These are phyloP conservation scores for Serpula lacrymans DNA, from an alignment of 768 basidiomycete genomes.

Conservation along the genomic window DNA sequence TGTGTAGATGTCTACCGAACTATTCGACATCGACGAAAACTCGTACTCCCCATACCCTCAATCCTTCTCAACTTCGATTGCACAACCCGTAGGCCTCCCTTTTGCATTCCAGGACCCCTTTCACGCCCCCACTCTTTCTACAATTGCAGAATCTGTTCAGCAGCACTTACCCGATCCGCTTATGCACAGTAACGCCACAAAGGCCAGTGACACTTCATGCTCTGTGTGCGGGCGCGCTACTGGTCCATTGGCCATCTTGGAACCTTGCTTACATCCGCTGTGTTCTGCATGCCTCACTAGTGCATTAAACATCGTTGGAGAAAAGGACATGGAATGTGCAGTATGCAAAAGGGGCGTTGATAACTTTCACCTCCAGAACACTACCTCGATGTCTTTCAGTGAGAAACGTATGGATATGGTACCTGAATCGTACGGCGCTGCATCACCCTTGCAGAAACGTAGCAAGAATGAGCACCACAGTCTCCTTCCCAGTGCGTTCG, in stretches of 20 bases:
- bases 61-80: constrained; percentile 28
- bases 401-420: constrained; percentile 13
- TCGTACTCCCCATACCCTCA: constrained; percentile 51
- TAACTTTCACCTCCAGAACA: constrained; percentile 56
- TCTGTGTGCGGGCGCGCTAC: constrained; percentile 58
- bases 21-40: constrained; percentile 77
- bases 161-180: constrained; percentile 20
- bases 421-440: constrained; percentile 13
- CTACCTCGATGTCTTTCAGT: constrained; percentile 2
- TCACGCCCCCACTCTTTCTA: constrained; percentile 30
- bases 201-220: constrained; percentile 38
- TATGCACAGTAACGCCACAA: constrained; percentile 16
- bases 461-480: constrained; percentile 20
- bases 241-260: constrained; percentile 57
- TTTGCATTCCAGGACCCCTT: constrained; percentile 43
- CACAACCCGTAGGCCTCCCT: constrained; percentile 28
- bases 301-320: constrained; percentile 84
- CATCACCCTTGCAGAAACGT: constrained; percentile 23
- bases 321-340: constrained; percentile 84
- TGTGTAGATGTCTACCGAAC: constrained; percentile 44
- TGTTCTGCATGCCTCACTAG: constrained; percentile 83
- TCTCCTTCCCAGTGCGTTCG: constrained; percentile 25
- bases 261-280: constrained; percentile 72
- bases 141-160: constrained; percentile 26
- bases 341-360: constrained; percentile 69